Evolutionary conservation across 805 yeast species (phyloP).

Genomic region (Tanozyma kutaoensis): DNA sequence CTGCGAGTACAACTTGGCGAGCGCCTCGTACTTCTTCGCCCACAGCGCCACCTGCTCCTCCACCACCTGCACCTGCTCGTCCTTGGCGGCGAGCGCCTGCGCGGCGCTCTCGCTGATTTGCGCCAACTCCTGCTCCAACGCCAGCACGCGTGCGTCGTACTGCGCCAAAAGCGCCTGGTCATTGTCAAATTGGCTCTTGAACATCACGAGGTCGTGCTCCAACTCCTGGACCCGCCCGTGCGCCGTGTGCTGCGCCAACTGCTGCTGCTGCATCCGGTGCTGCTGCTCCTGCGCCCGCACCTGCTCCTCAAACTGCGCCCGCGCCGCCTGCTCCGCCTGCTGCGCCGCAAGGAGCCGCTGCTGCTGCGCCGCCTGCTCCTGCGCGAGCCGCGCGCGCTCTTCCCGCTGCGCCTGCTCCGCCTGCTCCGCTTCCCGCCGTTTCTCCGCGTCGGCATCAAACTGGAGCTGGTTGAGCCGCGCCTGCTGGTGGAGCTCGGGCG

Average conservation of each 20-base stretch:
- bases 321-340: no score
- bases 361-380: no score
- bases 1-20: slow-evolving; percentile 83
- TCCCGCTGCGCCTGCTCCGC: no score
- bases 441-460: no score
- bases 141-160: slow-evolving; percentile 75
- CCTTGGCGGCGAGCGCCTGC: slow-evolving; percentile 64
- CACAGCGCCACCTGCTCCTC: slow-evolving; percentile 69
- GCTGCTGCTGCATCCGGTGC: slow-evolving; percentile 43
- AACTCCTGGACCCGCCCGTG: slow-evolving; percentile 69
- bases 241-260: slow-evolving; percentile 49
- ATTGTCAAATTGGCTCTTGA: slow-evolving; percentile 73
- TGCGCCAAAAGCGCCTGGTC: slow-evolving; percentile 77
- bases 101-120: slow-evolving; percentile 51
- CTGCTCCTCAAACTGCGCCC: no score
- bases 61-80: slow-evolving; percentile 50
- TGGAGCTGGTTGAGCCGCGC: no score
- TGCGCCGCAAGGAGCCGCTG: no score
- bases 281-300: slow-evolving; percentile 38
- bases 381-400: no score
- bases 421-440: no score
- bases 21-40: slow-evolving; percentile 78
- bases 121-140: slow-evolving; percentile 60
- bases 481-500: no score
- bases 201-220: slow-evolving; percentile 65